Conservation (phyloP, 148 eudicot species). For the Heliosperma pusillum region DNA sequence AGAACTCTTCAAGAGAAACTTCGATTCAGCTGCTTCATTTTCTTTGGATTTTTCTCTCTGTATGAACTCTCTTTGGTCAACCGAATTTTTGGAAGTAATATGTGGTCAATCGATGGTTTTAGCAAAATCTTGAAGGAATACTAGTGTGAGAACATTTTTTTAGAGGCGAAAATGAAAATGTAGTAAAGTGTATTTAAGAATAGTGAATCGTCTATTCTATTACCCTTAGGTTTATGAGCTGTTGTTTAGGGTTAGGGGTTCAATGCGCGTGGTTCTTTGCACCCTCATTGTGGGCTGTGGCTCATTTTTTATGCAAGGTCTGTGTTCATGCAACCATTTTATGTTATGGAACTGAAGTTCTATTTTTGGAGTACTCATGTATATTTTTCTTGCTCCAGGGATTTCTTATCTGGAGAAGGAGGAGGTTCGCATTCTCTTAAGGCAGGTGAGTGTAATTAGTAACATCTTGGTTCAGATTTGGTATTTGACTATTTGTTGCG, state of each 20-base stretch:
- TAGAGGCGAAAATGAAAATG: neutral
- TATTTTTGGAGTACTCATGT: neutral
- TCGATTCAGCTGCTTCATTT: no score
- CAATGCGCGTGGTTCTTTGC: neutral
- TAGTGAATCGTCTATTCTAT: neutral
- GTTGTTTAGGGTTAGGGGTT: neutral
- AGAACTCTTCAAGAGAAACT: no score
- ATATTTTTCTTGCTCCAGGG: slow-evolving; percentile 33
- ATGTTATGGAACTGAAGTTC: neutral
- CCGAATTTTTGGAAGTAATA: neutral
- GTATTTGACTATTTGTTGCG: neutral
- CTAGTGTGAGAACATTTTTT: neutral
- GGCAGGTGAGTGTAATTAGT: slow-evolving; percentile 56
- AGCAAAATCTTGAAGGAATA: neutral
- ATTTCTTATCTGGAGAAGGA: slow-evolving; percentile 78
- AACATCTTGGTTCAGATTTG: neutral
- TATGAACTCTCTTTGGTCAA: neutral
- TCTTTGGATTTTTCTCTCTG: no score
- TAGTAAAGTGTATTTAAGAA: neutral
- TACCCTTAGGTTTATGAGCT: neutral
- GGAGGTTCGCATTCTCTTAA: slow-evolving; percentile 69
- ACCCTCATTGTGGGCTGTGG: neutral
- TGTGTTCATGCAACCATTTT: neutral
- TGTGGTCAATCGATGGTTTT: neutral
- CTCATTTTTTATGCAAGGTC: neutral